Evolutionary conservation across 305 asterid genomes (phyloP).

Genomic region (Petunia hybrid): DNA sequence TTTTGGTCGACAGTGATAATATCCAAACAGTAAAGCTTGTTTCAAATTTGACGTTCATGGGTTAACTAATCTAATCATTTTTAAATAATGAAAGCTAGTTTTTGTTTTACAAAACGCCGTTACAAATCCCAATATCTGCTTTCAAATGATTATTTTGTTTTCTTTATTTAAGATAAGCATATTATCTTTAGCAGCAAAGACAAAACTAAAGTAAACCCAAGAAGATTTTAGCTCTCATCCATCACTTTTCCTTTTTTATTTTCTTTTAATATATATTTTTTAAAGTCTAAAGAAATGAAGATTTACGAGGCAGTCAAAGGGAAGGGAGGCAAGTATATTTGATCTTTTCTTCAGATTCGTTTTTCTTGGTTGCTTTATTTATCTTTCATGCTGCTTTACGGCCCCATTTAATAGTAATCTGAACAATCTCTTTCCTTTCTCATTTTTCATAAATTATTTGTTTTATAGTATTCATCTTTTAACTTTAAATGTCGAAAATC

Average conservation of each 20-base stretch:
- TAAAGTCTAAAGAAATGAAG: slow-evolving; percentile 33
- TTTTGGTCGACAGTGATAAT: background rate
- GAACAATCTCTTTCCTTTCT: background rate
- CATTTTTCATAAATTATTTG: background rate
- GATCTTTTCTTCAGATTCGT: slow-evolving; percentile 36
- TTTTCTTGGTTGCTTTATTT: slow-evolving; percentile 31
- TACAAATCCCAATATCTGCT: slow-evolving; percentile 27
- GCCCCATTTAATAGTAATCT: slow-evolving; percentile 33
- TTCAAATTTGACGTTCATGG: background rate
- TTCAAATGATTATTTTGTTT: slow-evolving; percentile 14
- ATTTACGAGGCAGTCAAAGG: slow-evolving; percentile 57
- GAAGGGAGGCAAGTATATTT: slow-evolving; percentile 36
- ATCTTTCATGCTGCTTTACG: slow-evolving; percentile 23
- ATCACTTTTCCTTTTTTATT: background rate
- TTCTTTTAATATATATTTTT: background rate
- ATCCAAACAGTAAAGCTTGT: slow-evolving; percentile 22
- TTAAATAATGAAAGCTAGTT: slow-evolving; percentile 11
- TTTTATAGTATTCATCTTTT: background rate
- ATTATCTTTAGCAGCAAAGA: background rate
- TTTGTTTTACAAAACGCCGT: background rate
- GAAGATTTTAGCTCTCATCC: background rate
- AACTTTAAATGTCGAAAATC: background rate
- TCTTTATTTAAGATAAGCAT: background rate
- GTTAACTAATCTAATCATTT: background rate
- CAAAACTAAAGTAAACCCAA: background rate